These are phyloP conservation scores for Kondoa subrosea DNA, from an alignment of 768 basidiomycete species.

Conservation along the genomic window DNA sequence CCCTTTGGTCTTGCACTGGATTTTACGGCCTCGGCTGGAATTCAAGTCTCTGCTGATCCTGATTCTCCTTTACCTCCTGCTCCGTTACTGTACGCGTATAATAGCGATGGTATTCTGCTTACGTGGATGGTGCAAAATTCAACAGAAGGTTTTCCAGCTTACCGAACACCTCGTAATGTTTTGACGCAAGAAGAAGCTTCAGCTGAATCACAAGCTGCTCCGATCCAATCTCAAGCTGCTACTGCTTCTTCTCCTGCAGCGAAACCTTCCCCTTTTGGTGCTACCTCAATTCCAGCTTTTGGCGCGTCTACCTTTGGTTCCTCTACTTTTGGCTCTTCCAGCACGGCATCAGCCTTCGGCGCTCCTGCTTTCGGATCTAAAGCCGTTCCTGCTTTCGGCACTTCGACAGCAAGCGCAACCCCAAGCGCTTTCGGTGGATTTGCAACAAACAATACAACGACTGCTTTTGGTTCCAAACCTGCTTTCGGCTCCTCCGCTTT, in stretches of 20 bases:
- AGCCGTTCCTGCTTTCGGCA: no score
- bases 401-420: no score
- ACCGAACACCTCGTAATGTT: neutral
- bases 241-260: neutral
- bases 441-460: no score
- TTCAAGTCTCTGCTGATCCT: neutral
- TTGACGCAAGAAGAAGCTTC: neutral
- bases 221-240: neutral
- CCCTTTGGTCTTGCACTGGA: constrained; percentile 33
- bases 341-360: neutral
- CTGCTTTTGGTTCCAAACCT: no score
- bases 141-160: neutral
- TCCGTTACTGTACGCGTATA: neutral
- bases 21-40: constrained; percentile 26
- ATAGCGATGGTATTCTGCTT: neutral
- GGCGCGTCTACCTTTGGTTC: neutral
- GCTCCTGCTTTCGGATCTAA: no score
- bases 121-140: neutral
- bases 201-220: neutral
- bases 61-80: neutral
- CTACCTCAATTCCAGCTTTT: neutral
- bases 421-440: no score
- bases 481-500: no score
- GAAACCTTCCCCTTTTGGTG: neutral
- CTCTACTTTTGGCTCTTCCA: neutral